Conservation (phyloP, 495 filamentous ascomycete genomes). For the Penicillium desertorum region DNA sequence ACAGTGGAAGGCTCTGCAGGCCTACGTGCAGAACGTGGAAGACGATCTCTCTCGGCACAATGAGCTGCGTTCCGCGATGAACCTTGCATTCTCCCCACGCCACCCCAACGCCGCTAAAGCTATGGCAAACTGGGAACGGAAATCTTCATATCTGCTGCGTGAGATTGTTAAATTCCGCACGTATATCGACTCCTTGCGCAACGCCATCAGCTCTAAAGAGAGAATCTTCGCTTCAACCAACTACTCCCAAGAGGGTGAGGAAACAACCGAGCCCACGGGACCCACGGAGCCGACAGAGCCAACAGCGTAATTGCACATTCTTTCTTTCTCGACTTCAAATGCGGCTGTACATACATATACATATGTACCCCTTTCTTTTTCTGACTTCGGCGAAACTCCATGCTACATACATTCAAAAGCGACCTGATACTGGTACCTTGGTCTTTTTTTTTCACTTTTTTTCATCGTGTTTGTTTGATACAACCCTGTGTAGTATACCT, state of each 20-base stretch:
- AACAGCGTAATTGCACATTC: not conserved
- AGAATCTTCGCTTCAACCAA: constrained; percentile 45
- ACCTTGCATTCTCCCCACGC: constrained; percentile 84
- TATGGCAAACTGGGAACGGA: constrained; percentile 95
- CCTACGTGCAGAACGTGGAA: constrained; percentile 83
- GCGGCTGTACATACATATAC: constrained; percentile 20
- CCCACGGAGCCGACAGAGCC: not conserved
- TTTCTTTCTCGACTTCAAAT: constrained; percentile 1
- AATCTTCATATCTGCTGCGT: constrained; percentile 84
- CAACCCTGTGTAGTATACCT: constrained; percentile 2
- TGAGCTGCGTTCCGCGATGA: constrained; percentile 78
- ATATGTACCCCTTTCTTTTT: too few species aligned
- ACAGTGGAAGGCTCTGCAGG: constrained; percentile 70
- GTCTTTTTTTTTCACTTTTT: not conserved
- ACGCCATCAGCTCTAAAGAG: constrained; percentile 58
- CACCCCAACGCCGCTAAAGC: constrained; percentile 78
- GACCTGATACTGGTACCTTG: not conserved
- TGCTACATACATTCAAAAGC: constrained; percentile 1
- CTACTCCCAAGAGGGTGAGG: constrained; percentile 7
- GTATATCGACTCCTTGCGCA: constrained; percentile 79
- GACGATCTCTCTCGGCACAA: constrained; percentile 85
- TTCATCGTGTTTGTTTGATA: not conserved
- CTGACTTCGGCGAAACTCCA: not conserved
- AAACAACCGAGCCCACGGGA: constrained; percentile 6
- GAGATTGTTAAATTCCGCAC: constrained; percentile 97